Evolutionary conservation across 2,329 filamentous ascomycete species (phyloP).

Genomic region (Salinomyces thailandicus): DNA sequence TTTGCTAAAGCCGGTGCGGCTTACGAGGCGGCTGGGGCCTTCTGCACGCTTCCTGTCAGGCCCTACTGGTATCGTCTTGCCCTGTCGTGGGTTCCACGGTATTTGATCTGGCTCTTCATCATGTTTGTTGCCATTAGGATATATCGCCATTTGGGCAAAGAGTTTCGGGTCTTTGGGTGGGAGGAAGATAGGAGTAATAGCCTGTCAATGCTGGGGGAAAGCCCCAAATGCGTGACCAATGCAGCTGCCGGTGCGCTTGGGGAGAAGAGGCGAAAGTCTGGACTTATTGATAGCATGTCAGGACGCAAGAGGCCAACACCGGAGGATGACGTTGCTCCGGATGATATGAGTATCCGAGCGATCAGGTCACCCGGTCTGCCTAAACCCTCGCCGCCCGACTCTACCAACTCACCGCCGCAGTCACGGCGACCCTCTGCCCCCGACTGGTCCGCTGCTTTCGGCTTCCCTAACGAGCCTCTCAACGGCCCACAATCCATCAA

Average conservation of each 20-base stretch:
- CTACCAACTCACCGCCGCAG: background rate
- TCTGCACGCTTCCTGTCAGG: slow-evolving; percentile 57
- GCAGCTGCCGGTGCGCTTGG: background rate
- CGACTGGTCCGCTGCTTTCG: slow-evolving; percentile 9
- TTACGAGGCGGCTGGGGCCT: slow-evolving; percentile 54
- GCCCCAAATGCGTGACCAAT: slow-evolving; percentile 1
- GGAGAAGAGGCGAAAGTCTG: background rate
- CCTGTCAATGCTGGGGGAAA: slow-evolving; percentile 6
- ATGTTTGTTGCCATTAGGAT: slow-evolving; percentile 56
- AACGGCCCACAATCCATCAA: slow-evolving; percentile 1
- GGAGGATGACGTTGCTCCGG: slow-evolving; percentile 13
- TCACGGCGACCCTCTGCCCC: slow-evolving; percentile 10
- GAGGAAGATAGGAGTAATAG: slow-evolving; percentile 15
- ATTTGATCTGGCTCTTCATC: slow-evolving; percentile 56
- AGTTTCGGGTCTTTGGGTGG: slow-evolving; percentile 31
- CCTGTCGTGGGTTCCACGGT: slow-evolving; percentile 64
- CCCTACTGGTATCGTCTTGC: slow-evolving; percentile 60
- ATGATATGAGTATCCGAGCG: slow-evolving; percentile 9
- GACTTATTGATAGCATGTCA: background rate
- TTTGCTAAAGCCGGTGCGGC: slow-evolving; percentile 47
- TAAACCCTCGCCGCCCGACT: background rate
- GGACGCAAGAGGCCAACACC: background rate
- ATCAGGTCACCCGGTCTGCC: background rate
- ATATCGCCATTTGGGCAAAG: slow-evolving; percentile 54
- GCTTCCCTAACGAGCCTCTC: background rate